Conservation (phyloP, 2,329 filamentous ascomycete species). For the Penicillium sp. region DNA sequence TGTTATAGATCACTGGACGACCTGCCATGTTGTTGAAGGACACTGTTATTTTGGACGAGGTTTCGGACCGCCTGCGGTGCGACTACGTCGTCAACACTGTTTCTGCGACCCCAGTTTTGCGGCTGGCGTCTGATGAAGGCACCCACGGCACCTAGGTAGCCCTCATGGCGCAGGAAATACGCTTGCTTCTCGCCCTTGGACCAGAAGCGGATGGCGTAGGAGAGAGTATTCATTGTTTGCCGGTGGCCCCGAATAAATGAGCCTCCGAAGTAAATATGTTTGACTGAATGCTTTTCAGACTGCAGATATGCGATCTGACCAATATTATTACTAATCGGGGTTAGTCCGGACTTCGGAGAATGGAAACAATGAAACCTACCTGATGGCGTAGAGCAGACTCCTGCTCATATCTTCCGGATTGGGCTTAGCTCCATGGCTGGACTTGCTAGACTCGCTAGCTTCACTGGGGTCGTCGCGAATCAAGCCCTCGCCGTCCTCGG, state of each 20-base stretch:
- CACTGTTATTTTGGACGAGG: slow-evolving; percentile 12
- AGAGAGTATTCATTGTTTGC: slow-evolving; percentile 95
- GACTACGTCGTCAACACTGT: slow-evolving; percentile 56
- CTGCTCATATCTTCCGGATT: slow-evolving; percentile 76
- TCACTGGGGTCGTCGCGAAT: slow-evolving; percentile 41
- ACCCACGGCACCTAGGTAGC: slow-evolving; percentile 86
- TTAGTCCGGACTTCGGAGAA: slow-evolving; percentile 19
- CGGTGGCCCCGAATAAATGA: slow-evolving; percentile 92
- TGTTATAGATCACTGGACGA: slow-evolving; percentile 11
- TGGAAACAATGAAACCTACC: slow-evolving; percentile 33
- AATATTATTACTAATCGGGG: slow-evolving; percentile 70
- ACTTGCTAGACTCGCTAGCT: slow-evolving; percentile 30
- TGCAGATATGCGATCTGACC: slow-evolving; percentile 97
- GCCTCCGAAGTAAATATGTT: slow-evolving; percentile 93
- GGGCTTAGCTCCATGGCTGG: slow-evolving; percentile 47
- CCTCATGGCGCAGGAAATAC: slow-evolving; percentile 90
- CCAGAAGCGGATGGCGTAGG: slow-evolving; percentile 97
- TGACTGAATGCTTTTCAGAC: slow-evolving; percentile 82
- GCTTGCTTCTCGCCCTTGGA: slow-evolving; percentile 87
- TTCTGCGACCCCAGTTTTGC: slow-evolving; percentile 77
- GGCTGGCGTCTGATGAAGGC: slow-evolving; percentile 89
- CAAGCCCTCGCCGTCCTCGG: slow-evolving; percentile 61
- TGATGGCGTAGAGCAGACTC: slow-evolving; percentile 84
- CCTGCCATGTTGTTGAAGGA: slow-evolving; percentile 12
- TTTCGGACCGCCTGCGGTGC: slow-evolving; percentile 23